These are phyloP conservation scores for Cutaneotrichosporon arboriforme DNA, from an alignment of 1,284 basidiomycete genomes.

Conservation along the genomic window DNA sequence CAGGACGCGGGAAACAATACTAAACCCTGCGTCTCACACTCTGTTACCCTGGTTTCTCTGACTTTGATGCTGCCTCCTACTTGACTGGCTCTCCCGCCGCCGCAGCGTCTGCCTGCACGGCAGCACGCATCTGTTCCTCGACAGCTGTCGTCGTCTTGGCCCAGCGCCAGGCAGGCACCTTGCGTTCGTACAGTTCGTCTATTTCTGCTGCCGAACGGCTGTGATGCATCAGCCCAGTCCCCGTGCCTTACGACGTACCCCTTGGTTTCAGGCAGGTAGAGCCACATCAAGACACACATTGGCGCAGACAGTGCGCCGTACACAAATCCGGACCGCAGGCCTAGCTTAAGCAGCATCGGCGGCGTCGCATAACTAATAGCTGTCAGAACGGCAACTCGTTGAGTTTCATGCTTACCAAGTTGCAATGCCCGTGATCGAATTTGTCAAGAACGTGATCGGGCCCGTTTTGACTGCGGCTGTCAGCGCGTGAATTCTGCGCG, in stretches of 20 bases:
- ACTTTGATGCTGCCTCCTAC: too few species aligned
- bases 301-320: slow-evolving; percentile 22
- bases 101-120: not conserved
- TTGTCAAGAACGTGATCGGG: slow-evolving; percentile 16
- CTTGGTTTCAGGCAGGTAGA: slow-evolving; percentile 30
- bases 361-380: slow-evolving; percentile 19
- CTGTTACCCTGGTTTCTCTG: too few species aligned
- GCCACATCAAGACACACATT: slow-evolving; percentile 22
- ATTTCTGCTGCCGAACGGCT: slow-evolving; percentile 28
- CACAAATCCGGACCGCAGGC: slow-evolving; percentile 21
- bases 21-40: too few species aligned
- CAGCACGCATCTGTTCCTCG: slow-evolving; percentile 13
- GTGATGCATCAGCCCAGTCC: not conserved
- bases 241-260: slow-evolving; percentile 15
- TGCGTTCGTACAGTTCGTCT: slow-evolving; percentile 43
- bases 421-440: slow-evolving; percentile 22
- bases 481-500: not conserved
- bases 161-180: slow-evolving; percentile 43
- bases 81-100: too few species aligned
- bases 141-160: slow-evolving; percentile 26
- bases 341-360: slow-evolving; percentile 21
- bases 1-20: too few species aligned
- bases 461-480: slow-evolving; percentile 21
- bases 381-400: not conserved
- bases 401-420: slow-evolving; percentile 11